Base-by-base conservation (phyloP, 1,284 basidiomycete species). In the Leccinum fallax region DNA sequence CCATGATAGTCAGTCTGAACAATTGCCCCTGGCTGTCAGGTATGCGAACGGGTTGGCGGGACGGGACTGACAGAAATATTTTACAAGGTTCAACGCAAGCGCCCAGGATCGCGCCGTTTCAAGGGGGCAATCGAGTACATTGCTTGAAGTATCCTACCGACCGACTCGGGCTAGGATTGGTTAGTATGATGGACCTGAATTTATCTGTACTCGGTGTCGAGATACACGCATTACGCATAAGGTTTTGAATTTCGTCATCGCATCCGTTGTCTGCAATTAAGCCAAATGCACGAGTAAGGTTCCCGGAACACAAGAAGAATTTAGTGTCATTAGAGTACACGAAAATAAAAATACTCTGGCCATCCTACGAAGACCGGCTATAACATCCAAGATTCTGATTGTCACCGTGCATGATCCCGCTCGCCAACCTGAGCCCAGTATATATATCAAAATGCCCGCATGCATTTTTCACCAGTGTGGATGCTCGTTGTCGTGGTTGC, bases 171-270 rank as follows among this genome's bases (percentile, higher is more conserved):
- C 16, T 49, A 52, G 48, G 26, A 56, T 53, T 9, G 16, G 57
- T 30, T 40, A 61, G 56, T 51, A 61, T 40, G 3, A 56, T 13
- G 61, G 61, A 54, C 73, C 71, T 72, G 63, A 72, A 75, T 72
- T 61, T 75, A 63, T 38, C 73, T 68, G 36, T 58, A 61, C 65
- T 68, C 49, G 61, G 67, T 24, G 9, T 61, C 61, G 60, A 63
- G 55, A 63, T 71, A 68, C 59, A 71, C 53, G 51, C 53, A 40
- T 54, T 53, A 63, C 54, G 62, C 54, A 59, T 46, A 64, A 63
- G 53, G 55, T 63, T 61, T 62, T 40, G 55, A 32, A 64, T 70
- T 61, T 64, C 65, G 62, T 62, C 62, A 73, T 55, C 43, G 30
- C 40, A 53, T 43, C 55, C 57, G 28, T 16, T 38, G 32, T 52